phyloP scores from a whole-genome alignment of 2,329 filamentous ascomycete species.

The Botrytis porri region DNA sequence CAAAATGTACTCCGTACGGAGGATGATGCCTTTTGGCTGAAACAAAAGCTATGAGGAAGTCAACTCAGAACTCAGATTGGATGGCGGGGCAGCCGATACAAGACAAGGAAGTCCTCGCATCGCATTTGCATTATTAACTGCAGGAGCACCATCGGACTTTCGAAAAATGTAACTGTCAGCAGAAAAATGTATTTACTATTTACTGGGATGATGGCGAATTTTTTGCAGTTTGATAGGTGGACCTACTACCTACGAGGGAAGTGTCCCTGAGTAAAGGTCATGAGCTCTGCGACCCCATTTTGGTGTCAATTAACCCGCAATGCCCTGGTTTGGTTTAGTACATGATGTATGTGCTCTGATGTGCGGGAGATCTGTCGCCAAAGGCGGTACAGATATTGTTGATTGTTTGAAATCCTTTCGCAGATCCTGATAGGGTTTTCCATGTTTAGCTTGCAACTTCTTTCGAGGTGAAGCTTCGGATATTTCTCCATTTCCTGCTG shows the following conservation, averaged over 20 bases:
- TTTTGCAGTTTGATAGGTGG: conserved; percentile 11
- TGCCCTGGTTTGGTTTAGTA: conserved; percentile 11
- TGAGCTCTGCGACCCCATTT: conserved; percentile 21
- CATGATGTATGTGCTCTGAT: conserved; percentile 10
- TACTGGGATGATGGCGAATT: conserved; percentile 15
- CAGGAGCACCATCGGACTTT: conserved; percentile 13
- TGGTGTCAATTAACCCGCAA: conserved; percentile 1
- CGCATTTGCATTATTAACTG: conserved; percentile 1
- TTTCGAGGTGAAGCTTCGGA: conserved; percentile 17
- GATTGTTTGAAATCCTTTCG: background rate
- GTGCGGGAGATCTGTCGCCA: conserved; percentile 21
- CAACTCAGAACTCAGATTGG: conserved; percentile 20
- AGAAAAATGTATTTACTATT: background rate
- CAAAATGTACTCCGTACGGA: too few relatives aligned
- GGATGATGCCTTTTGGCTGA: conserved; percentile 15
- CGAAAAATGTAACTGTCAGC: background rate
- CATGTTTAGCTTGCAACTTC: background rate
- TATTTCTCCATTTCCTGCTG: conserved; percentile 8
- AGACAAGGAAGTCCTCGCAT: conserved; percentile 3
- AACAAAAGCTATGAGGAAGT: conserved; percentile 2
- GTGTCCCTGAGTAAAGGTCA: conserved; percentile 15
- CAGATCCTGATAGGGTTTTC: conserved; percentile 7
- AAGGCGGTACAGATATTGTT: conserved; percentile 16
- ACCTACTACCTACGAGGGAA: background rate
- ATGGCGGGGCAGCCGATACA: conserved; percentile 15